phyloP scores from a whole-genome alignment of 1,139 yeast genomes.

The Sugiyamaella sp. region DNA sequence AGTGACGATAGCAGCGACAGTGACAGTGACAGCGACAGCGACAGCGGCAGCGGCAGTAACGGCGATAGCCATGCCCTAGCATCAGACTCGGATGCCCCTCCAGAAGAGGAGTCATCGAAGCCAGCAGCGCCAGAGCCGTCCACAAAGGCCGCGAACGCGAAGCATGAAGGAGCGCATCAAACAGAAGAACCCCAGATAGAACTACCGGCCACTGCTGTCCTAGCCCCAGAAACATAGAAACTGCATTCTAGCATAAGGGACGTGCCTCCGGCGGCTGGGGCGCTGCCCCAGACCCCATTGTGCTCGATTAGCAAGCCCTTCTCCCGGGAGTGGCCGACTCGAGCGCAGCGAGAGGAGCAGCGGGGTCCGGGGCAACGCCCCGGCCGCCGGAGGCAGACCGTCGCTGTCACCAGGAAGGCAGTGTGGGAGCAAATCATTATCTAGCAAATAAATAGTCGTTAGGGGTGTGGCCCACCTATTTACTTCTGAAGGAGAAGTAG shows the following conservation, averaged over 20 bases:
- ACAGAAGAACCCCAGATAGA: neutral
- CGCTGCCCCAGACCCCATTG: neutral
- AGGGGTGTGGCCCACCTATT: neutral
- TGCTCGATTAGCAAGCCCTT: neutral
- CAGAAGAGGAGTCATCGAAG: constrained; percentile 25
- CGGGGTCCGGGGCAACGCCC: neutral
- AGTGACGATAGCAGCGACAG: neutral
- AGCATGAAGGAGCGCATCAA: no score
- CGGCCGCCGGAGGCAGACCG: neutral
- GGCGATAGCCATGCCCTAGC: constrained; percentile 5
- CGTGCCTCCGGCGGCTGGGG: neutral
- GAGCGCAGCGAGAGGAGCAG: neutral
- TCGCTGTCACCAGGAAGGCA: neutral
- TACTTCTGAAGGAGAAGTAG: constrained; percentile 7
- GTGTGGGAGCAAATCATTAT: neutral
- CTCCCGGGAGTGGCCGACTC: neutral
- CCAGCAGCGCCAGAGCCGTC: neutral
- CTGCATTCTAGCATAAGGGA: neutral
- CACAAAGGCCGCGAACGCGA: neutral
- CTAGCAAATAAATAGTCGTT: constrained; percentile 10
- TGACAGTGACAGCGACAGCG: constrained; percentile 1
- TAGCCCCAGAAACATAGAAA: no score
- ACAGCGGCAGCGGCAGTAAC: constrained; percentile 15
- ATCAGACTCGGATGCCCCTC: constrained; percentile 23
- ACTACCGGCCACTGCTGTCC: no score